Percentiles rank a stretch among this genome's conserved stretches.
These are phyloP conservation scores for Omphalotus olearius DNA, from an alignment of 1,284 basidiomycete species.

Conservation along the genomic window DNA sequence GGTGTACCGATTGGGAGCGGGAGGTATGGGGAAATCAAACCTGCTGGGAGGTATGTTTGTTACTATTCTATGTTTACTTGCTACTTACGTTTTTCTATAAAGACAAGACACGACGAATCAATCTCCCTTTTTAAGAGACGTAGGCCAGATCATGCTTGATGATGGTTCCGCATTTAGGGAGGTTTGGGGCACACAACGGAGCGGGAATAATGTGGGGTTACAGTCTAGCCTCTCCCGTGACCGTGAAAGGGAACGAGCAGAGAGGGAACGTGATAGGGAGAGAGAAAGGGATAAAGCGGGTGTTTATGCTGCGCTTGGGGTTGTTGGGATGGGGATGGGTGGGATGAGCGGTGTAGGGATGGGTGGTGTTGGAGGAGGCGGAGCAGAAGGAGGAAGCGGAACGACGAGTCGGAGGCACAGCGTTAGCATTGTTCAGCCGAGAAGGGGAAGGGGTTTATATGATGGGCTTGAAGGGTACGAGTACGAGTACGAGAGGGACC, in stretches of 20 bases:
- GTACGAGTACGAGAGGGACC: conserved; percentile 24
- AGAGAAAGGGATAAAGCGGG: background rate
- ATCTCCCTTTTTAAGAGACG: conserved; percentile 76
- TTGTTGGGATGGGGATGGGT: background rate
- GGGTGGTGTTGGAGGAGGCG: conserved; percentile 18
- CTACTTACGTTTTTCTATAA: no score
- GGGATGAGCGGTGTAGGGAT: background rate
- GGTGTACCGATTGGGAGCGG: conserved; percentile 33
- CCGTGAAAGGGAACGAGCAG: conserved; percentile 41
- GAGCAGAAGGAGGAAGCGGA: conserved; percentile 48
- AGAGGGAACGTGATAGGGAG: conserved; percentile 33
- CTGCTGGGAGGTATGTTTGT: conserved; percentile 34
- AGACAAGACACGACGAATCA: conserved; percentile 63
- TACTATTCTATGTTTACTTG: background rate
- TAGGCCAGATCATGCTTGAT: conserved; percentile 70
- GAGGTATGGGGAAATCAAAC: conserved; percentile 55
- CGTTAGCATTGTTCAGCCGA: conserved; percentile 79
- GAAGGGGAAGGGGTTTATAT: conserved; percentile 50
- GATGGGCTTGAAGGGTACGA: conserved; percentile 37
- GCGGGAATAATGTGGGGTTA: conserved; percentile 7
- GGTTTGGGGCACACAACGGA: conserved; percentile 41
- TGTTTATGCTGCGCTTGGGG: background rate
- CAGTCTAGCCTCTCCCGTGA: no score
- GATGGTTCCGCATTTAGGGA: conserved; percentile 60
- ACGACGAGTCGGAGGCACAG: conserved; percentile 83